Conservation (phyloP, 225 moss, liverwort and hornwort genomes). For the Rhytidiadelphus loreus region DNA sequence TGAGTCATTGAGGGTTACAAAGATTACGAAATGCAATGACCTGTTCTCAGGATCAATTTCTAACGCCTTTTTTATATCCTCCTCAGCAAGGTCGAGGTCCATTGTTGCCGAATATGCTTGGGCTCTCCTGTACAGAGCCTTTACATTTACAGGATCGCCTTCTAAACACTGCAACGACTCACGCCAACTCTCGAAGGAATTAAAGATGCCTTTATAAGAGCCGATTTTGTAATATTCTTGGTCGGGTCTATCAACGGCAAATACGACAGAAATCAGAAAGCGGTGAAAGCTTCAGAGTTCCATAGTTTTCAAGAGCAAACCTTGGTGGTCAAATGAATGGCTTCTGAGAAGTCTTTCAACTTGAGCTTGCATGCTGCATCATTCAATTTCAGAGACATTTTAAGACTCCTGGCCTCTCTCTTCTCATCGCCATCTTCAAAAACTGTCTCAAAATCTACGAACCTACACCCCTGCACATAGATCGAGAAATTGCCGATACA, state of each 20-base stretch:
- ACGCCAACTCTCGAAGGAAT: neutral
- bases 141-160: constrained; percentile 57
- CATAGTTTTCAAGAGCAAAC: neutral
- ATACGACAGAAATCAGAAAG: neutral
- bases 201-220: neutral
- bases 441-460: constrained; percentile 59
- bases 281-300: neutral
- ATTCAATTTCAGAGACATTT: constrained; percentile 66
- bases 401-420: constrained; percentile 58
- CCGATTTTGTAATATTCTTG: neutral
- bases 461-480: constrained; percentile 51
- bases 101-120: constrained; percentile 54
- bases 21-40: neutral
- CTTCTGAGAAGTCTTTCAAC: constrained; percentile 63
- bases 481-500: neutral
- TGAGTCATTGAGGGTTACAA: neutral
- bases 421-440: constrained; percentile 66
- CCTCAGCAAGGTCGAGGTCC: constrained; percentile 73
- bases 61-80: constrained; percentile 69
- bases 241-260: neutral
- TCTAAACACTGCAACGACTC: constrained; percentile 52
- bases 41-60: constrained; percentile 76
- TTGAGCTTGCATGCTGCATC: constrained; percentile 90
- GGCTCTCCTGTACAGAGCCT: constrained; percentile 73
- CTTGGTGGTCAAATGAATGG: constrained; percentile 65